A percentile compares a stretch with the other conserved stretches of the same genome.
Conservation (phyloP, 257 asterid genomes). For the Plectranthus barbatus region DNA sequence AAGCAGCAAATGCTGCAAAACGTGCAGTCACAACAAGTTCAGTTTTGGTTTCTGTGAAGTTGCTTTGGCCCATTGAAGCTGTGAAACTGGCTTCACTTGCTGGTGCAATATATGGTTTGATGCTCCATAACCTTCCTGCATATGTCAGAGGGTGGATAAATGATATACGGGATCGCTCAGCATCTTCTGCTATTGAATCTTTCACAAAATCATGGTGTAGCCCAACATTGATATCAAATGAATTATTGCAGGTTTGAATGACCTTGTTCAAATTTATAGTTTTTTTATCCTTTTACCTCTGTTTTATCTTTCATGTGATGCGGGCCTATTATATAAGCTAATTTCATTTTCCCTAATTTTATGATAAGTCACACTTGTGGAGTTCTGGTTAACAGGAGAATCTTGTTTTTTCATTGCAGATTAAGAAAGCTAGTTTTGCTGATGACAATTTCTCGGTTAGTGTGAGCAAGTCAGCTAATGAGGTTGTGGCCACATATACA, state of each 20-base stretch:
- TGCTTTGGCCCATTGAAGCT: constrained; percentile 74
- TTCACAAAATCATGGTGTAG: constrained; percentile 95
- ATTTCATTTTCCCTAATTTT: not conserved
- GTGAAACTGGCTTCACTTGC: constrained; percentile 75
- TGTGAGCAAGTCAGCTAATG: constrained; percentile 94
- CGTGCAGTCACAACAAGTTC: constrained; percentile 65
- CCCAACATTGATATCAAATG: constrained; percentile 72
- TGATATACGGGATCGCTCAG: constrained; percentile 82
- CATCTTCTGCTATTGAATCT: constrained; percentile 72
- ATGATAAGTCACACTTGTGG: not conserved
- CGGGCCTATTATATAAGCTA: not conserved
- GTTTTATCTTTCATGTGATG: not conserved
- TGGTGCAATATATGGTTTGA: constrained; percentile 81
- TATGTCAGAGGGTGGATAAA: constrained; percentile 94
- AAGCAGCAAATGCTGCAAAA: constrained; percentile 72
- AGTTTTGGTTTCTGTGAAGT: constrained; percentile 48
- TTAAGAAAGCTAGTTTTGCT: constrained; percentile 67
- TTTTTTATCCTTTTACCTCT: not conserved
- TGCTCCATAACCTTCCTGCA: constrained; percentile 93
- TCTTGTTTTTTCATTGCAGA: constrained; percentile 42
- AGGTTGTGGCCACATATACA: constrained; percentile 91
- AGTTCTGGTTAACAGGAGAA: constrained; percentile 6
- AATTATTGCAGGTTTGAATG: constrained; percentile 69
- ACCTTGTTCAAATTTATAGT: not conserved
- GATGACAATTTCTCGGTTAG: constrained; percentile 83